A percentile compares a stretch with the other conserved stretches of the same genome.
Conservation (phyloP, 306 rosid genomes). For the Trifolium repens region DNA sequence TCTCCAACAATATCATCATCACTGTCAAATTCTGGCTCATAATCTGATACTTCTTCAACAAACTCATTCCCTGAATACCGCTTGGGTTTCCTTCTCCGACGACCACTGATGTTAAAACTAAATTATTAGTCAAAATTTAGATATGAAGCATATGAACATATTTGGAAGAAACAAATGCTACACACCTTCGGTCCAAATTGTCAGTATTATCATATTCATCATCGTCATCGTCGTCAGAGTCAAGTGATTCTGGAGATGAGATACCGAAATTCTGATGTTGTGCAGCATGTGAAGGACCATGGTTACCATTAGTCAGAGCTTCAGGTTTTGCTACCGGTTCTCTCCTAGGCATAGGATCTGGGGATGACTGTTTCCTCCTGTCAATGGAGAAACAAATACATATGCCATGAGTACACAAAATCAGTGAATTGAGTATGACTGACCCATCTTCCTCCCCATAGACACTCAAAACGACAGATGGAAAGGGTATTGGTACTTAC, state of each 20-base stretch:
- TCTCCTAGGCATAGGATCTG: constrained; percentile 70
- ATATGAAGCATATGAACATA: constrained; percentile 14
- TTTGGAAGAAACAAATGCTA: background rate
- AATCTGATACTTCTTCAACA: constrained; percentile 76
- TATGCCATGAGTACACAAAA: constrained; percentile 29
- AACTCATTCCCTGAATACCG: constrained; percentile 89
- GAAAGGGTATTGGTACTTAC: constrained; percentile 51
- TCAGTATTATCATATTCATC: constrained; percentile 66
- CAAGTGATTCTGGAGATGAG: constrained; percentile 73
- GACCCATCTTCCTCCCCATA: constrained; percentile 16
- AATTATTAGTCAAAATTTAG: constrained; percentile 38
- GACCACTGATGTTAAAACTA: constrained; percentile 56
- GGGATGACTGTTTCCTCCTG: constrained; percentile 82
- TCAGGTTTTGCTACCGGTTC: constrained; percentile 66
- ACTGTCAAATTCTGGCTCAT: constrained; percentile 81
- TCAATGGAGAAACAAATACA: constrained; percentile 32
- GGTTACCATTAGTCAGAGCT: constrained; percentile 74
- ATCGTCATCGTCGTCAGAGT: constrained; percentile 53
- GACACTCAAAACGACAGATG: constrained; percentile 4
- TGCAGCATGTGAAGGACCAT: constrained; percentile 61
- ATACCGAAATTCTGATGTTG: constrained; percentile 64
- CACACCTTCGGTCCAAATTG: constrained; percentile 76
- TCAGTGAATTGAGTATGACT: constrained; percentile 8
- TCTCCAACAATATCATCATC: constrained; percentile 99
- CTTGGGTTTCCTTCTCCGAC: constrained; percentile 84